Evolutionary conservation across 2,329 filamentous ascomycete species (phyloP).

Genomic region (Diaporthe amygdali): DNA sequence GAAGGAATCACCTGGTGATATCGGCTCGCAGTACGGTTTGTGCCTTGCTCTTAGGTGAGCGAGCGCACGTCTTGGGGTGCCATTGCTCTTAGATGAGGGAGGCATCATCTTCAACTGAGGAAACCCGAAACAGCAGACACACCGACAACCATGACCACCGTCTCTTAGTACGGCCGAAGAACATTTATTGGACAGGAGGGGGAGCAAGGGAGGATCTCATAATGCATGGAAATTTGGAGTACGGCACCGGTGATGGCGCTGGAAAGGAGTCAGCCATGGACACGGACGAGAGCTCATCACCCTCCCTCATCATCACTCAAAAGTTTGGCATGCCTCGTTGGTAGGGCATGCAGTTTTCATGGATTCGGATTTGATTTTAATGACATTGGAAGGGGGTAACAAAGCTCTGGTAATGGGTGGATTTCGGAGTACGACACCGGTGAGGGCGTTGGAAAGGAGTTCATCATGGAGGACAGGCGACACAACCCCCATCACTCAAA

Average conservation of each 20-base stretch:
- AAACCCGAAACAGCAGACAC: background rate
- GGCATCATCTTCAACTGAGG: slow-evolving; percentile 3
- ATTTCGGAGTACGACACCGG: background rate
- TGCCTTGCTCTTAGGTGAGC: slow-evolving; percentile 17
- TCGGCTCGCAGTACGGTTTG: background rate
- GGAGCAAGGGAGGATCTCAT: background rate
- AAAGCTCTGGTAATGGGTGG: background rate
- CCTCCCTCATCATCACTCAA: background rate
- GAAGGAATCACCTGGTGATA: background rate
- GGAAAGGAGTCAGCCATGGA: background rate
- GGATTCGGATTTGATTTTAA: background rate
- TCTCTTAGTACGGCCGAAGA: background rate
- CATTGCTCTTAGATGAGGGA: slow-evolving; percentile 8
- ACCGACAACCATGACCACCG: background rate
- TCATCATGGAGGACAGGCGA: background rate
- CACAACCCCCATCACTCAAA: background rate
- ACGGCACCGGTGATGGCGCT: background rate
- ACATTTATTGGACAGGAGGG: background rate
- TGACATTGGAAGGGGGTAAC: background rate
- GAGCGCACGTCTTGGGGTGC: slow-evolving; percentile 10
- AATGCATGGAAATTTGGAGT: slow-evolving; percentile 1
- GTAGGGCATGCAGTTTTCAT: background rate
- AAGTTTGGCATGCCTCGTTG: background rate
- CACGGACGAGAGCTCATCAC: background rate
- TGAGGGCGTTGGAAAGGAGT: background rate